phyloP scores from a whole-genome alignment of 495 filamentous ascomycete species.

The Ascobolus immersus region DNA sequence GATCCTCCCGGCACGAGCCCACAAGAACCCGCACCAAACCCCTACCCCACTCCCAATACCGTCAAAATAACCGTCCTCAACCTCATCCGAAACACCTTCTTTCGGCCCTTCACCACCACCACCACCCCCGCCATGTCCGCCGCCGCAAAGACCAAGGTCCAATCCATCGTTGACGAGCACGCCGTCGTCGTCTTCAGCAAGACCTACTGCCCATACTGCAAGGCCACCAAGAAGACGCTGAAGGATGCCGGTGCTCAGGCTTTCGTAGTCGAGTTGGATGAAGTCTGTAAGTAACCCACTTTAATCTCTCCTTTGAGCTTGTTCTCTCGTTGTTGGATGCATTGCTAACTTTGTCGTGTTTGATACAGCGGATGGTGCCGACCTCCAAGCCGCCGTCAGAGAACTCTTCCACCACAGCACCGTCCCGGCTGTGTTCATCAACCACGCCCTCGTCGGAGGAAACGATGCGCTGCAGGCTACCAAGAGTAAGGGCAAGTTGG shows the following conservation, averaged over 20 bases:
- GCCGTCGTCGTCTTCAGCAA: conserved; percentile 89
- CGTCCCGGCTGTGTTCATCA: conserved; percentile 90
- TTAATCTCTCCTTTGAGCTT: neutral
- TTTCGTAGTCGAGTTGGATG: conserved; percentile 56
- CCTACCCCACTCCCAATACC: conserved; percentile 1
- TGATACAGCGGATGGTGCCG: conserved; percentile 44
- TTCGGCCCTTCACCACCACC: conserved; percentile 36
- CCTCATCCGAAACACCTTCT: conserved; percentile 5
- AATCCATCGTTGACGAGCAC: conserved; percentile 75
- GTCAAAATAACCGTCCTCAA: neutral
- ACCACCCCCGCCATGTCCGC: conserved; percentile 48
- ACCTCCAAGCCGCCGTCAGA: conserved; percentile 56
- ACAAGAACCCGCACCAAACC: conserved; percentile 4
- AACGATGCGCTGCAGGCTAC: conserved; percentile 74
- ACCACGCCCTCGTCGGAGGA: conserved; percentile 71
- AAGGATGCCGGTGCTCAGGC: conserved; percentile 44
- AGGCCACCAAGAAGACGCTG: conserved; percentile 48
- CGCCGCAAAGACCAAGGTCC: conserved; percentile 54
- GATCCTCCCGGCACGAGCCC: neutral
- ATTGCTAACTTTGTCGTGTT: too few relatives aligned
- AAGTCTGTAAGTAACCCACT: conserved; percentile 34
- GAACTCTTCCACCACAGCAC: conserved; percentile 61
- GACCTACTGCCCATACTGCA: conserved; percentile 91
- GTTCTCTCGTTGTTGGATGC: neutral
- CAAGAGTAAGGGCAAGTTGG: conserved; percentile 27